phyloP scores from a whole-genome alignment of 2,329 filamentous ascomycete genomes.

The Fonsecaea pedrosoi region DNA sequence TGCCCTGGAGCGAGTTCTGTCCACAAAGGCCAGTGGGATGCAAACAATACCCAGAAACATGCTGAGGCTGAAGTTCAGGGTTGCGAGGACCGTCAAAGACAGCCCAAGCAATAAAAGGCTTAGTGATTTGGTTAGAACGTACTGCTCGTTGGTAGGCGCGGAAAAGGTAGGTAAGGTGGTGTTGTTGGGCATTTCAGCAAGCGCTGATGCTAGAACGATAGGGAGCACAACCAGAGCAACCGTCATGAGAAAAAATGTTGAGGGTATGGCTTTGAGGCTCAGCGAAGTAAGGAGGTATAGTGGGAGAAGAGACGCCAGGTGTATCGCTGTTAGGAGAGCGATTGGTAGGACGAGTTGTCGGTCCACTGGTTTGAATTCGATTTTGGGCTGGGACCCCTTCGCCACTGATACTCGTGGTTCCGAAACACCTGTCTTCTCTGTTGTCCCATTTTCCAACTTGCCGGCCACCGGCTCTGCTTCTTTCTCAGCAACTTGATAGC shows the following conservation, averaged over 20 bases:
- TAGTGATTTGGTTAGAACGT: conserved; percentile 78
- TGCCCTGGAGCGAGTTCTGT: conserved; percentile 40
- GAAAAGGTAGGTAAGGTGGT: conserved; percentile 61
- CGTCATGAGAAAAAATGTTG: conserved; percentile 60
- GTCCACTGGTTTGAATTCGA: conserved; percentile 44
- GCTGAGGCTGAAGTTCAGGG: conserved; percentile 91
- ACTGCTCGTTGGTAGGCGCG: conserved; percentile 29
- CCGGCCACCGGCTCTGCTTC: conserved; percentile 36
- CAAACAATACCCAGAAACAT: conserved; percentile 83
- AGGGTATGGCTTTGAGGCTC: conserved; percentile 49
- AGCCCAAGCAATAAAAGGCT: conserved; percentile 91
- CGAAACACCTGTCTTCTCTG: conserved; percentile 33
- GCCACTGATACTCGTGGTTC: conserved; percentile 14
- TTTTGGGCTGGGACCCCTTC: neutral
- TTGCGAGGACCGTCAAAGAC: conserved; percentile 89
- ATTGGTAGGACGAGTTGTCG: conserved; percentile 62
- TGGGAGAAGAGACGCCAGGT: conserved; percentile 79
- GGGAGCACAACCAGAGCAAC: conserved; percentile 55
- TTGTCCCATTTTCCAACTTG: conserved; percentile 43
- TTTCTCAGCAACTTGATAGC: conserved; percentile 55
- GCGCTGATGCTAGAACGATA: conserved; percentile 52
- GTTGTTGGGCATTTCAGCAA: conserved; percentile 51
- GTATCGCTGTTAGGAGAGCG: conserved; percentile 72
- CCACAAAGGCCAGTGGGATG: conserved; percentile 75
- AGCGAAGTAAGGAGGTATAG: conserved; percentile 78